A percentile compares a stretch with the other conserved stretches of the same genome.
These are phyloP conservation scores for Teunomyces pallodes DNA, from an alignment of 805 yeast species.

Conservation along the genomic window DNA sequence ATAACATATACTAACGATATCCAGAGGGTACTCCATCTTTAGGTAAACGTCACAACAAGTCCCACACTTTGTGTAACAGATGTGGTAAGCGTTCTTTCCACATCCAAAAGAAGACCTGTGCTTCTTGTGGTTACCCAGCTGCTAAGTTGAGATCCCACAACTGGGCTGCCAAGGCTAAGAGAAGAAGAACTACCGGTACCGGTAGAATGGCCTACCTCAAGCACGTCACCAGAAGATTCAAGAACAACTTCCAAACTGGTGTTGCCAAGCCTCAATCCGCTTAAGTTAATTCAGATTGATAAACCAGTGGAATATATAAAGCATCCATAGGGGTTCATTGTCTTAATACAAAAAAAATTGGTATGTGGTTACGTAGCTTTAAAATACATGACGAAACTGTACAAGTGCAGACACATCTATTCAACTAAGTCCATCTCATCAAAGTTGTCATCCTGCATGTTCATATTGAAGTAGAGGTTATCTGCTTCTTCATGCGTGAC, in stretches of 20 bases:
- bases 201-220: constrained; percentile 99
- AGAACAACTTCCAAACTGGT: constrained; percentile 97
- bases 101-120: constrained; percentile 97
- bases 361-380: constrained; percentile 4
- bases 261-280: constrained; percentile 65
- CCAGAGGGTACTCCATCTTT: constrained; percentile 98
- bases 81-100: constrained; percentile 99
- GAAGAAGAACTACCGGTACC: constrained; percentile 99
- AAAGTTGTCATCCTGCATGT: constrained; percentile 28
- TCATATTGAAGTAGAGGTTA: constrained; percentile 66
- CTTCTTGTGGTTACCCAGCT: constrained; percentile 99
- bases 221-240: constrained; percentile 96
- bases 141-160: constrained; percentile 98
- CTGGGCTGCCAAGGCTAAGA: constrained; percentile 99
- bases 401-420: not conserved
- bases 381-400: constrained; percentile 2
- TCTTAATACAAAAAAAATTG: constrained; percentile 2
- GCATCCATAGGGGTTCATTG: constrained; percentile 4
- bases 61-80: constrained; percentile 98
- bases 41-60: constrained; percentile 99
- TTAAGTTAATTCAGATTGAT: constrained; percentile 33
- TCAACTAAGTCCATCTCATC: constrained; percentile 25
- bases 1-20: constrained; percentile 21
- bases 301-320: constrained; percentile 5
- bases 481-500: constrained; percentile 80